These are phyloP conservation scores for Dionaea muscipula DNA, from an alignment of 179 eudicot species.

Conservation along the genomic window DNA sequence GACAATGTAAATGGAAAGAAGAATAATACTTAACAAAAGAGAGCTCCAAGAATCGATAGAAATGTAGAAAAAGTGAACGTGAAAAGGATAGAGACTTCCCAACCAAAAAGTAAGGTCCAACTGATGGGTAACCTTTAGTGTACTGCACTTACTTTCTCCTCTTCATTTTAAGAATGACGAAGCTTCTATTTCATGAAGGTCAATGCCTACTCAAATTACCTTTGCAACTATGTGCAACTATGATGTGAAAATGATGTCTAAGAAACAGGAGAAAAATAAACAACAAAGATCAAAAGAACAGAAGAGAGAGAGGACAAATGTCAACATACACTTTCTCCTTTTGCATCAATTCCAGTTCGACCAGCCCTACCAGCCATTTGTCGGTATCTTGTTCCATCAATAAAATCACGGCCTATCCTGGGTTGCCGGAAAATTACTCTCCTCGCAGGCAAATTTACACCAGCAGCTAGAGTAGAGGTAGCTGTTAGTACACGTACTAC, in stretches of 20 bases:
- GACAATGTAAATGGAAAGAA: too few relatives aligned
- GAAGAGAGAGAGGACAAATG: neutral
- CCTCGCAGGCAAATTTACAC: conserved; percentile 96
- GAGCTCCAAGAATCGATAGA: too few relatives aligned
- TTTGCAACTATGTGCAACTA: neutral
- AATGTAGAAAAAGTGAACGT: too few relatives aligned
- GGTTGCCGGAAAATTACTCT: conserved; percentile 97
- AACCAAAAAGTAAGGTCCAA: too few relatives aligned
- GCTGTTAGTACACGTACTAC: conserved; percentile 93
- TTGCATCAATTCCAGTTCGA: conserved; percentile 96
- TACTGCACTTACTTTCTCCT: too few relatives aligned
- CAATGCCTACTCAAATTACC: neutral
- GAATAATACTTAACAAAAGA: too few relatives aligned
- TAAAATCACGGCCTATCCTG: conserved; percentile 85
- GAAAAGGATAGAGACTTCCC: too few relatives aligned
- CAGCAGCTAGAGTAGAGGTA: conserved; percentile 98
- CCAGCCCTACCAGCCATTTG: conserved; percentile 99
- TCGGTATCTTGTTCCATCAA: conserved; percentile 85
- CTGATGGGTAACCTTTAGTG: too few relatives aligned
- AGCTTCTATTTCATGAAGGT: neutral
- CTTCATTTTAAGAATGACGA: neutral
- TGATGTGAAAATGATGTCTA: neutral
- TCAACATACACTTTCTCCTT: conserved; percentile 93
- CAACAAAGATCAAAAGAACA: neutral
- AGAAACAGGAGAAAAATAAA: neutral